Evolutionary conservation across 116 monocot genomes (phyloP).

Genomic region (Dioscorea cayenensis): DNA sequence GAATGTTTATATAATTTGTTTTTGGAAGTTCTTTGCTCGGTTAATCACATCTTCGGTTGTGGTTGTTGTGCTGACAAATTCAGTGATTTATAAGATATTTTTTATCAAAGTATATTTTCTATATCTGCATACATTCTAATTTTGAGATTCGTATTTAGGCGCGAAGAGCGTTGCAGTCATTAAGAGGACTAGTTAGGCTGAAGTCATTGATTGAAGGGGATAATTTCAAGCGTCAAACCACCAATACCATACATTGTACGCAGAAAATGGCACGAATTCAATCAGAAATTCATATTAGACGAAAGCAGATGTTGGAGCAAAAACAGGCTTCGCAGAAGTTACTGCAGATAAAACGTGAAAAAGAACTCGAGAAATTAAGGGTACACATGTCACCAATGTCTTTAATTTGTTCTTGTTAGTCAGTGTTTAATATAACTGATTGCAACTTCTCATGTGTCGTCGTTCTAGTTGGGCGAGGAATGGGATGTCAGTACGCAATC

Average conservation of each 20-base stretch:
- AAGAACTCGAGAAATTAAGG: conserved; percentile 58
- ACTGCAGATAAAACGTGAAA: conserved; percentile 58
- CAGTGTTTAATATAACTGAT: too few relatives aligned
- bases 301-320: conserved; percentile 74
- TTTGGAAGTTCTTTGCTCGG: too few relatives aligned
- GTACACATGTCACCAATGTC: conserved; percentile 6
- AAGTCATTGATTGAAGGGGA: conserved; percentile 54
- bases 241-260: conserved; percentile 66
- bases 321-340: conserved; percentile 76
- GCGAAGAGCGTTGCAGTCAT: conserved; percentile 42
- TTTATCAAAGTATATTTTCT: too few relatives aligned
- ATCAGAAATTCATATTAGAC: conserved; percentile 55
- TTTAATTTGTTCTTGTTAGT: background rate
- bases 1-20: too few relatives aligned
- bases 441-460: background rate
- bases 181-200: conserved; percentile 76
- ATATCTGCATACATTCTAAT: too few relatives aligned
- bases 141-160: conserved; percentile 14
- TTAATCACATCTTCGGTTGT: too few relatives aligned
- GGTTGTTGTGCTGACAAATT: too few relatives aligned
- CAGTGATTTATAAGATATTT: too few relatives aligned
- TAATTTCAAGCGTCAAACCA: conserved; percentile 58
- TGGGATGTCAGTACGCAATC: conserved; percentile 81
- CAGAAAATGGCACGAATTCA: conserved; percentile 74
- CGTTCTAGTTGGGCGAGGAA: conserved; percentile 54